These are phyloP conservation scores for Pseudogymnoascus sp. DNA, from an alignment of 2,329 filamentous ascomycete genomes.

Conservation along the genomic window DNA sequence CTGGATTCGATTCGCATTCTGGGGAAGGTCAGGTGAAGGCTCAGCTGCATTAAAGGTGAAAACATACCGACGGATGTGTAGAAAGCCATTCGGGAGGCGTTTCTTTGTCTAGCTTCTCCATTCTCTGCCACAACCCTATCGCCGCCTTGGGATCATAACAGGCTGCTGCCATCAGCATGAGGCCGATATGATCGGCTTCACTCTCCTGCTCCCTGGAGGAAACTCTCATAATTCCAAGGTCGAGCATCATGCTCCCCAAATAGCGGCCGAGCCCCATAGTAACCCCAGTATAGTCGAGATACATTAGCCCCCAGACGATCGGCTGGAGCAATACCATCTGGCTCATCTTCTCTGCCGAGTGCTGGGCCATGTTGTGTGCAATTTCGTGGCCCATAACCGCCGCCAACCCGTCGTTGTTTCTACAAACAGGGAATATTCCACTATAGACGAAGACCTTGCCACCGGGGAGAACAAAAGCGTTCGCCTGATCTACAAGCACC, in stretches of 20 bases:
- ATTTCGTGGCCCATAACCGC: constrained; percentile 75
- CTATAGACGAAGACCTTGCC: constrained; percentile 75
- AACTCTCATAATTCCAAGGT: constrained; percentile 58
- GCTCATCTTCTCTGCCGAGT: constrained; percentile 55
- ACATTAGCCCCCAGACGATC: constrained; percentile 29
- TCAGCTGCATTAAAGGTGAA: neutral
- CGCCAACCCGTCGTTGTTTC: constrained; percentile 61
- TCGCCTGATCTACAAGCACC: constrained; percentile 34
- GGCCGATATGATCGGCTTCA: constrained; percentile 72
- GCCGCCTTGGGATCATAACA: constrained; percentile 67
- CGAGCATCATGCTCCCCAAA: constrained; percentile 30
- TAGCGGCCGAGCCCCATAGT: constrained; percentile 20
- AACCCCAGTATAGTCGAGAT: constrained; percentile 23
- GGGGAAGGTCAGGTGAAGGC: constrained; percentile 14
- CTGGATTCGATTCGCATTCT: constrained; percentile 55
- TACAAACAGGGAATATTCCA: constrained; percentile 61
- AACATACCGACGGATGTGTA: constrained; percentile 64
- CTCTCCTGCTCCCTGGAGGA: constrained; percentile 64
- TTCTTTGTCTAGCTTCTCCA: constrained; percentile 46
- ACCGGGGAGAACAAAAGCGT: constrained; percentile 71
- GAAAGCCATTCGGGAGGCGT: constrained; percentile 61
- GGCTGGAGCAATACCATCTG: constrained; percentile 31
- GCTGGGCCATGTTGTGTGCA: constrained; percentile 64
- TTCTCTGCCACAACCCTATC: constrained; percentile 57
- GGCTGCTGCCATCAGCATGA: constrained; percentile 76